These are phyloP conservation scores for Hypomontagnella submonticulosa DNA, from an alignment of 495 filamentous ascomycete species.

Conservation along the genomic window DNA sequence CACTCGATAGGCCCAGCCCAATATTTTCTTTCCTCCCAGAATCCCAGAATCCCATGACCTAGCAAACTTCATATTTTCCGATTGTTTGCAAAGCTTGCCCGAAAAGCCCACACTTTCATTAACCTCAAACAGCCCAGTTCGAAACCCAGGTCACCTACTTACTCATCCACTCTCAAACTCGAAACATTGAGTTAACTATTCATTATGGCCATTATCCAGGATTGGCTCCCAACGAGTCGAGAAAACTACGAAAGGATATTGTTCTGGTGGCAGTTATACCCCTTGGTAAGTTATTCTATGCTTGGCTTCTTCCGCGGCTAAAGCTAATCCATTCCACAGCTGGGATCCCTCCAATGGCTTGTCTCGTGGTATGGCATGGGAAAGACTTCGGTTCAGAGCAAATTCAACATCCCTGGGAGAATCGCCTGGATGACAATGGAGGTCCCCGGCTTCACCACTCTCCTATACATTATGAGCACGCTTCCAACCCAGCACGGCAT, in stretches of 20 bases:
- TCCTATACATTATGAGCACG: slow-evolving; percentile 79
- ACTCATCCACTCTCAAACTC: neutral
- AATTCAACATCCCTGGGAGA: slow-evolving; percentile 88
- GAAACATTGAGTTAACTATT: neutral
- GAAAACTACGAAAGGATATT: slow-evolving; percentile 62
- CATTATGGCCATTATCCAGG: slow-evolving; percentile 51
- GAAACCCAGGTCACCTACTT: neutral
- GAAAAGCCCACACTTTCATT: slow-evolving; percentile 4
- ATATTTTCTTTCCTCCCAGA: slow-evolving; percentile 12
- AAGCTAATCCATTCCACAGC: slow-evolving; percentile 50
- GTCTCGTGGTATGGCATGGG: slow-evolving; percentile 76
- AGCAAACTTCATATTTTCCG: neutral
- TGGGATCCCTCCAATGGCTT: slow-evolving; percentile 71
- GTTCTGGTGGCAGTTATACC: slow-evolving; percentile 64
- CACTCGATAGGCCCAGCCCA: slow-evolving; percentile 1
- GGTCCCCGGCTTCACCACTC: slow-evolving; percentile 74
- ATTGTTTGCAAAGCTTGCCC: slow-evolving; percentile 1
- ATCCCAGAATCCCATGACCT: slow-evolving; percentile 1
- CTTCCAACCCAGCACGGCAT: slow-evolving; percentile 67
- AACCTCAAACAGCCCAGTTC: neutral
- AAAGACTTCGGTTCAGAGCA: slow-evolving; percentile 80
- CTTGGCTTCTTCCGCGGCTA: neutral
- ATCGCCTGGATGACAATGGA: slow-evolving; percentile 91
- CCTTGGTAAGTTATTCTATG: slow-evolving; percentile 45
- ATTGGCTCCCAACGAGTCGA: slow-evolving; percentile 64